phyloP scores from a whole-genome alignment of 495 filamentous ascomycete species.

The Xanthoparmelia taractica region DNA sequence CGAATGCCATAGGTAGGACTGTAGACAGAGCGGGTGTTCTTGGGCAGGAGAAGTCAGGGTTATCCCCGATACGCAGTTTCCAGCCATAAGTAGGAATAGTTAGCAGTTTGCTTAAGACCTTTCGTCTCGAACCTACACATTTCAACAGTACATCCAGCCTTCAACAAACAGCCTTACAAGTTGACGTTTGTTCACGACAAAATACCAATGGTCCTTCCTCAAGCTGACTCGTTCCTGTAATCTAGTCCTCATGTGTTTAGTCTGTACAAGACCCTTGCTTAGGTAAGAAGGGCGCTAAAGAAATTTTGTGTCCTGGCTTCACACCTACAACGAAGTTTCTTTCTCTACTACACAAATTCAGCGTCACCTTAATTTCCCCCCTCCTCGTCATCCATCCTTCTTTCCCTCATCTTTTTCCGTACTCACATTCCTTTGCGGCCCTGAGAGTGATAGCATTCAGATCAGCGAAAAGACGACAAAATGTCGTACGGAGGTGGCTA shows the following conservation, averaged over 20 bases:
- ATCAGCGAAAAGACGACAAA: conserved; percentile 2
- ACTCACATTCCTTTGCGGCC: not conserved
- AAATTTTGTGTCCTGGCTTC: conserved; percentile 14
- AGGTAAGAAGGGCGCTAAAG: conserved; percentile 9
- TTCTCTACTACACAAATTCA: not conserved
- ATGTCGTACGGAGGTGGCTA: conserved; percentile 76
- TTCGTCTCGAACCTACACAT: too few relatives aligned
- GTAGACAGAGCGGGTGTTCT: not conserved
- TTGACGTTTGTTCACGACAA: too few relatives aligned
- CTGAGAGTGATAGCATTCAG: not conserved
- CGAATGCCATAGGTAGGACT: not conserved
- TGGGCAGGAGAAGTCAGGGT: not conserved
- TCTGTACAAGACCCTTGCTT: not conserved
- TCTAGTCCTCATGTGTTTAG: too few relatives aligned
- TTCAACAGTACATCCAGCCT: too few relatives aligned
- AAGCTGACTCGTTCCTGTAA: too few relatives aligned
- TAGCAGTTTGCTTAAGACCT: not conserved
- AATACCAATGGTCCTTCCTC: too few relatives aligned
- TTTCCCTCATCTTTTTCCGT: not conserved
- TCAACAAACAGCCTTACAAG: too few relatives aligned
- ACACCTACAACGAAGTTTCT: conserved; percentile 1
- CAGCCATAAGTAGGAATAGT: not conserved
- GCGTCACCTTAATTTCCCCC: not conserved
- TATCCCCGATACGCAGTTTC: not conserved
- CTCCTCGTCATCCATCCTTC: not conserved